phyloP scores from a whole-genome alignment of 805 yeast genomes.

The Teunomyces kruisii region DNA sequence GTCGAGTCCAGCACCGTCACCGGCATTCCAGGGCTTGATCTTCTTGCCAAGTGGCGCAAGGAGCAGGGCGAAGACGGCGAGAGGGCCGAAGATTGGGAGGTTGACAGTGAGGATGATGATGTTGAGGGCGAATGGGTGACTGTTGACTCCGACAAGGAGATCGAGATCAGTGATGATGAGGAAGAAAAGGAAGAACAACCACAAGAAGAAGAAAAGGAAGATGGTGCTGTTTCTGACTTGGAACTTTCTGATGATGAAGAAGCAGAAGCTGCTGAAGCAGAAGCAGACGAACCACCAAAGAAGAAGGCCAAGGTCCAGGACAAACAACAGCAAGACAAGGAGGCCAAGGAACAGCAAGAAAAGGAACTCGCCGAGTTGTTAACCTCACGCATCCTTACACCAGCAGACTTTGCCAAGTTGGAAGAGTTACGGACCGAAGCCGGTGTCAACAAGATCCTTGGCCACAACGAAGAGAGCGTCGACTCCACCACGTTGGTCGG shows the following conservation, averaged over 20 bases:
- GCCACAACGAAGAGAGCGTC: constrained; percentile 79
- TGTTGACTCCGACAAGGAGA: constrained; percentile 79
- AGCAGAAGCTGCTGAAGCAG: constrained; percentile 15
- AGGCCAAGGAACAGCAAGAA: constrained; percentile 24
- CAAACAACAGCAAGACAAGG: constrained; percentile 37
- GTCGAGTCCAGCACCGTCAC: constrained; percentile 60
- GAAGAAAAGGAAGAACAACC: constrained; percentile 46
- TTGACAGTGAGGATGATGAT: constrained; percentile 49
- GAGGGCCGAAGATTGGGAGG: constrained; percentile 49
- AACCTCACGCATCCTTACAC: constrained; percentile 81
- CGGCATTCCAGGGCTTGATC: constrained; percentile 89
- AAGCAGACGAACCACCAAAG: constrained; percentile 17
- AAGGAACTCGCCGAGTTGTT: constrained; percentile 55
- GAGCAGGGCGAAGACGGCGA: constrained; percentile 57
- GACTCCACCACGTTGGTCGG: constrained; percentile 80
- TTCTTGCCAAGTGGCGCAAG: constrained; percentile 82
- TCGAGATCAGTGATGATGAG: constrained; percentile 51
- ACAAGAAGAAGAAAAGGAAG: constrained; percentile 29
- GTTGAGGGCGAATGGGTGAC: constrained; percentile 92
- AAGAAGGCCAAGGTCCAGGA: background rate
- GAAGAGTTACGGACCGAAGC: constrained; percentile 85
- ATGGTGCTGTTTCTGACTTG: constrained; percentile 21
- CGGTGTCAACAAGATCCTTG: constrained; percentile 79
- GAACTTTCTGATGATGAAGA: constrained; percentile 25
- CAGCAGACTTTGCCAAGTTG: constrained; percentile 95